A percentile compares a stretch with the other conserved stretches of the same genome.
These are phyloP conservation scores for Pleodorina starrii DNA, from an alignment of 139 green algal genomes.

Conservation along the genomic window DNA sequence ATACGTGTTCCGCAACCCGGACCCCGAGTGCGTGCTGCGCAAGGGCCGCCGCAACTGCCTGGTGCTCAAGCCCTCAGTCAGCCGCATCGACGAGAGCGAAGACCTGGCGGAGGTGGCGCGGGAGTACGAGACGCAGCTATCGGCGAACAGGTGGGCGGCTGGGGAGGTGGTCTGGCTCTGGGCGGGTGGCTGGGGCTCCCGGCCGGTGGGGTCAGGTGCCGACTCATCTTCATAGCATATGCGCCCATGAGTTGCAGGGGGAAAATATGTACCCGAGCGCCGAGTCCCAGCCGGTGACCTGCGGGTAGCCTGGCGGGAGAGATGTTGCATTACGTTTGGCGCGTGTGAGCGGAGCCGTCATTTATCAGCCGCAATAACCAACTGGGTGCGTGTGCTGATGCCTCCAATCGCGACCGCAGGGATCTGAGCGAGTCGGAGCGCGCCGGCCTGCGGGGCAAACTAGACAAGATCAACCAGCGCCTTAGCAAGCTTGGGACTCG, in stretches of 20 bases:
- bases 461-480: conserved; percentile 20
- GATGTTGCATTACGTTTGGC: too few relatives aligned
- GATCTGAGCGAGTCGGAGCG: conserved; percentile 27
- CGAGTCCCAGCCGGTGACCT: too few relatives aligned
- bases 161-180: too few relatives aligned
- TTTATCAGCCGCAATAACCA: too few relatives aligned
- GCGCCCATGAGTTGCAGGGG: too few relatives aligned
- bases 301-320: too few relatives aligned
- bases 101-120: conserved; percentile 49
- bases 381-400: too few relatives aligned
- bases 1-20: conserved; percentile 55
- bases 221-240: too few relatives aligned
- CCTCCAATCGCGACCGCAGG: conserved; percentile 3
- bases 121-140: conserved; percentile 50
- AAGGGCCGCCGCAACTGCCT: conserved; percentile 45
- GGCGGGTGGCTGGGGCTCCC: too few relatives aligned
- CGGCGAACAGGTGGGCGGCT: conserved; percentile 34
- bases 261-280: too few relatives aligned
- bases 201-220: too few relatives aligned
- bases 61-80: conserved; percentile 53
- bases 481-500: neutral
- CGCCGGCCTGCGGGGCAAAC: conserved; percentile 15
- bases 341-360: too few relatives aligned
- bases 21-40: conserved; percentile 45
- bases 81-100: conserved; percentile 57